phyloP scores from a whole-genome alignment of 345 rosid genomes.

The Rhodomyrtus tomentosa region DNA sequence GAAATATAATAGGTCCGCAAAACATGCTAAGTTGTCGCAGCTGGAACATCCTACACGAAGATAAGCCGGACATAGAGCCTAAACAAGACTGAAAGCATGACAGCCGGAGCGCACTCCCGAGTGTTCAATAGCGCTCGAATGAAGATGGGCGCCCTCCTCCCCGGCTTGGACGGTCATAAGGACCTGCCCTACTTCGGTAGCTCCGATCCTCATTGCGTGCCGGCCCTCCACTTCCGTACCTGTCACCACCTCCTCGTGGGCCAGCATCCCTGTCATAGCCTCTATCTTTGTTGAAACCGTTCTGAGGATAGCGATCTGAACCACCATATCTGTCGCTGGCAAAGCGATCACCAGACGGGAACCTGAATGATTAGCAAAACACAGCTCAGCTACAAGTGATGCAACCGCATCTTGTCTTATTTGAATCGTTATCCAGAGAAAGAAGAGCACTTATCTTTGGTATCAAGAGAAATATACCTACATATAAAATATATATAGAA shows the following conservation, averaged over 20 bases:
- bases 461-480: neutral
- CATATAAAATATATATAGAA: neutral
- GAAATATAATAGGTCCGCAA: neutral
- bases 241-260: slow-evolving; percentile 47
- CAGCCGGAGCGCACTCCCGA: neutral
- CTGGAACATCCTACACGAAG: neutral
- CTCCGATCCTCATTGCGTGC: slow-evolving; percentile 51
- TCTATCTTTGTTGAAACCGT: slow-evolving; percentile 60
- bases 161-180: slow-evolving; percentile 74
- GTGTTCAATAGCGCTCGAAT: slow-evolving; percentile 58
- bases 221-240: slow-evolving; percentile 73
- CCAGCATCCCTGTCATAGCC: slow-evolving; percentile 63
- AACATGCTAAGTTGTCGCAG: neutral
- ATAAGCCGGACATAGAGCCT: neutral
- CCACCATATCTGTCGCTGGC: slow-evolving; percentile 55
- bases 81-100: neutral
- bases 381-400: neutral
- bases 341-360: slow-evolving; percentile 63
- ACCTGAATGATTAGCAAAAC: slow-evolving; percentile 31
- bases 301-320: slow-evolving; percentile 64
- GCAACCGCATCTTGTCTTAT: neutral
- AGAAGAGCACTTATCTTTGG: neutral
- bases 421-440: neutral
- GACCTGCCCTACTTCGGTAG: slow-evolving; percentile 62
- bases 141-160: slow-evolving; percentile 63